phyloP scores from a whole-genome alignment of 2,329 filamentous ascomycete genomes.

The Monosporascus sp. region DNA sequence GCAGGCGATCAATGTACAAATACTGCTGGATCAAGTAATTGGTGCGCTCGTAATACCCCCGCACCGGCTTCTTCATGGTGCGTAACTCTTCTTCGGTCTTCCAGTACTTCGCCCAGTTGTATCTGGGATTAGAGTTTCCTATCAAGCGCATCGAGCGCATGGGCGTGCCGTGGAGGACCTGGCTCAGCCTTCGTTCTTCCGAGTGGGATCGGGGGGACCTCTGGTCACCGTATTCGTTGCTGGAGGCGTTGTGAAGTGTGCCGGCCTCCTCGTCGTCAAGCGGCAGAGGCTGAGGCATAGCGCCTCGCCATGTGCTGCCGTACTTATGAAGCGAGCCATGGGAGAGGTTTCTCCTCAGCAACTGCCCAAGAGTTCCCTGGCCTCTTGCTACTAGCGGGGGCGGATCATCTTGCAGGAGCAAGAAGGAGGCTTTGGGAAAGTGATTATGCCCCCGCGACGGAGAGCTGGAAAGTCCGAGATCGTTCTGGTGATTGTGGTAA shows the following conservation, averaged over 20 bases:
- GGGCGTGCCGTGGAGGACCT: conserved; percentile 60
- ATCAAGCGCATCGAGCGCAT: conserved; percentile 83
- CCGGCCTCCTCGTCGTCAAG: conserved; percentile 17
- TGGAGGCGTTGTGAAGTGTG: not conserved
- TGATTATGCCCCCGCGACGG: conserved; percentile 11
- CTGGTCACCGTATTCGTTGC: not conserved
- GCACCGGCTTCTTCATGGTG: conserved; percentile 67
- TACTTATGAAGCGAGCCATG: conserved; percentile 23
- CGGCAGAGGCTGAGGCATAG: conserved; percentile 5
- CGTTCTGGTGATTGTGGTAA: conserved; percentile 8
- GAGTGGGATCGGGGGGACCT: conserved; percentile 28
- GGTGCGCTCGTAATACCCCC: conserved; percentile 81
- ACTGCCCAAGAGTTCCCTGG: conserved; percentile 21
- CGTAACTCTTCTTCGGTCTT: conserved; percentile 72
- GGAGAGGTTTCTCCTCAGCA: conserved; percentile 22
- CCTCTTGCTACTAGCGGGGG: conserved; percentile 17
- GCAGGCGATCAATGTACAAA: conserved; percentile 82
- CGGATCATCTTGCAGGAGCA: conserved; percentile 20
- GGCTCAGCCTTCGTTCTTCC: conserved; percentile 55
- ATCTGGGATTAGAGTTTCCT: conserved; percentile 79
- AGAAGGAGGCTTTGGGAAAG: conserved; percentile 11
- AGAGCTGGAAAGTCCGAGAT: conserved; percentile 13
- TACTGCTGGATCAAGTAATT: conserved; percentile 90
- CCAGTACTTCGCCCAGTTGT: conserved; percentile 83
- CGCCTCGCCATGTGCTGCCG: conserved; percentile 22